phyloP scores from a whole-genome alignment of 306 rosid genomes.

The Corylus avellana region DNA sequence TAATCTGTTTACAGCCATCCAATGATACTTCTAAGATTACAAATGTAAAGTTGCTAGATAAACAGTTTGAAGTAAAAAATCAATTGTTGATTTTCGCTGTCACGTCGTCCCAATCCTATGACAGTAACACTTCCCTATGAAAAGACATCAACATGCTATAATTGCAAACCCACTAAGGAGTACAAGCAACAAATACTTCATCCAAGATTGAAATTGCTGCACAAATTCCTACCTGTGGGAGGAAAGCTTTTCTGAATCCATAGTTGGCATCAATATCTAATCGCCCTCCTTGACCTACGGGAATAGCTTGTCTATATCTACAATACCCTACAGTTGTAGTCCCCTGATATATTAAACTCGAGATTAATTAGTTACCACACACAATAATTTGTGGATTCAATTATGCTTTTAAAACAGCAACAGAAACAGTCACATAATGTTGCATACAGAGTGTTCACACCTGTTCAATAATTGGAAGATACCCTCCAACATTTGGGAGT shows the following conservation, averaged over 20 bases:
- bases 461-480: constrained; percentile 89
- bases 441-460: constrained; percentile 28
- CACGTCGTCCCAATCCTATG: too few species aligned
- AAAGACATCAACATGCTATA: neutral
- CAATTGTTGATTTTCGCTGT: too few species aligned
- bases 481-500: constrained; percentile 86
- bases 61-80: neutral
- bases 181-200: neutral
- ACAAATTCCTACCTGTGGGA: constrained; percentile 66
- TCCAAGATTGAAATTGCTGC: constrained; percentile 10
- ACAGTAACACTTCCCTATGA: neutral
- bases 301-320: constrained; percentile 89
- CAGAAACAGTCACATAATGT: neutral
- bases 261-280: constrained; percentile 66
- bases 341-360: constrained; percentile 51
- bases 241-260: constrained; percentile 84
- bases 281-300: constrained; percentile 66
- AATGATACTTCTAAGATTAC: neutral
- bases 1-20: neutral
- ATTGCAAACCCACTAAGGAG: neutral
- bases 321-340: constrained; percentile 75
- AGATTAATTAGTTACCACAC: neutral
- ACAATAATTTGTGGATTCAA: neutral
- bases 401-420: neutral
- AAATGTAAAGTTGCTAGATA: neutral